Percentiles rank a stretch among this genome's conserved stretches.
phyloP scores from a whole-genome alignment of 1,284 basidiomycete genomes.

The Naganishia sp. region DNA sequence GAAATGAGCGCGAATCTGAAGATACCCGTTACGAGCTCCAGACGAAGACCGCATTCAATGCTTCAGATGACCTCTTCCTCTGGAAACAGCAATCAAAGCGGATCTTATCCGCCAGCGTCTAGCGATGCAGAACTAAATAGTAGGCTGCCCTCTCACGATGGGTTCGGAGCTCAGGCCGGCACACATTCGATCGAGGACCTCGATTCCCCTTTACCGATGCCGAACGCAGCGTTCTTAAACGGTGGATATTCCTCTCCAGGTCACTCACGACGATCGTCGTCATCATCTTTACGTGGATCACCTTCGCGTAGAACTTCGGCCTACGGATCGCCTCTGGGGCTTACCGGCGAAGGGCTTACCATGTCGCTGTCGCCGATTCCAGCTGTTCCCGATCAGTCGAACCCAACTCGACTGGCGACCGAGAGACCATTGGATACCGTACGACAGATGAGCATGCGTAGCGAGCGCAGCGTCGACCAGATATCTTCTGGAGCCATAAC shows the following conservation, averaged over 20 bases:
- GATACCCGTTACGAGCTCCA: conserved; percentile 11
- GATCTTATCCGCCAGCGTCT: not conserved
- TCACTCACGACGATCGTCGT: conserved; percentile 27
- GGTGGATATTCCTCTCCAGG: conserved; percentile 20
- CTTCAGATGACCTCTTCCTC: conserved; percentile 27
- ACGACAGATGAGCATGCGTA: conserved; percentile 41
- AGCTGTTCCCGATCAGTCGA: conserved; percentile 48
- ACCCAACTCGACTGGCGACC: conserved; percentile 44
- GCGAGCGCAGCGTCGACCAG: conserved; percentile 16
- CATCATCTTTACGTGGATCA: conserved; percentile 17
- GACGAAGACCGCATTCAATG: conserved; percentile 24
- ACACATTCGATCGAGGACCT: conserved; percentile 17
- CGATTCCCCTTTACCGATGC: conserved; percentile 22
- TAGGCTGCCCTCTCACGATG: not conserved
- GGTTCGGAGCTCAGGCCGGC: not conserved
- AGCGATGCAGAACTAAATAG: not conserved
- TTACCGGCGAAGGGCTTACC: conserved; percentile 15
- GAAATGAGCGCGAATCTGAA: conserved; percentile 22
- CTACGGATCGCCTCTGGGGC: conserved; percentile 14
- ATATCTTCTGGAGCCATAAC: not conserved
- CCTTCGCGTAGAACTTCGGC: conserved; percentile 15
- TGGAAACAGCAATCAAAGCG: conserved; percentile 13
- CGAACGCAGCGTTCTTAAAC: conserved; percentile 26
- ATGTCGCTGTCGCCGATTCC: conserved; percentile 9
- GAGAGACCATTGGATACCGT: conserved; percentile 53